Percentiles rank a stretch among this genome's conserved stretches.
Conservation (phyloP, 495 filamentous ascomycete genomes). For the Xylaria acuta region DNA sequence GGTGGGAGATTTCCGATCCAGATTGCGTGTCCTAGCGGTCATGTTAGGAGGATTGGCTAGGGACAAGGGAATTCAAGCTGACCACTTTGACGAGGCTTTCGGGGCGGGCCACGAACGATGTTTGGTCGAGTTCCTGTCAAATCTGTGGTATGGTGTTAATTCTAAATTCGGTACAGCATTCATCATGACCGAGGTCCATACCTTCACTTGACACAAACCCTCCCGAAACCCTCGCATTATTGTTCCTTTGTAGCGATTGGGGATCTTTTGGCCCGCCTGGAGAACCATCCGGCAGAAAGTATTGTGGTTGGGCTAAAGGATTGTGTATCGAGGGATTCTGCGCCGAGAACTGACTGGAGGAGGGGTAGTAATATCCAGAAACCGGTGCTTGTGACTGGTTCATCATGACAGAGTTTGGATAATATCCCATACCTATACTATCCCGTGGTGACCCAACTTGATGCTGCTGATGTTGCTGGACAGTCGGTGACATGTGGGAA, state of each 20-base stretch:
- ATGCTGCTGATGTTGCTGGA: slow-evolving; percentile 38
- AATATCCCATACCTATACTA: slow-evolving; percentile 45
- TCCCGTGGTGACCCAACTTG: slow-evolving; percentile 41
- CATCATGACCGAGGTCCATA: slow-evolving; percentile 1
- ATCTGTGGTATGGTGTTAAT: slow-evolving; percentile 36
- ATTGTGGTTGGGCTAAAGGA: slow-evolving; percentile 44
- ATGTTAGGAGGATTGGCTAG: slow-evolving; percentile 5
- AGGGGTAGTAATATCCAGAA: slow-evolving; percentile 50
- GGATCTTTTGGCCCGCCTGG: slow-evolving; percentile 24
- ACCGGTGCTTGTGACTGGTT: slow-evolving; percentile 42
- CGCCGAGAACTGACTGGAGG: slow-evolving; percentile 39
- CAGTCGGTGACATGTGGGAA: slow-evolving; percentile 38
- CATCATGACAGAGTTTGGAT: slow-evolving; percentile 45
- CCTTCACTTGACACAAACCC: slow-evolving; percentile 17
- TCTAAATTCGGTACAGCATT: slow-evolving; percentile 13
- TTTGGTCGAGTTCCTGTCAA: slow-evolving; percentile 44
- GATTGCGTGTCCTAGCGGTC: slow-evolving; percentile 75
- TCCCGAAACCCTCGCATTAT: slow-evolving; percentile 12
- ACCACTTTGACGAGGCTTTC: slow-evolving; percentile 84
- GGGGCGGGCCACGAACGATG: slow-evolving; percentile 82
- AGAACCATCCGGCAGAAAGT: slow-evolving; percentile 34
- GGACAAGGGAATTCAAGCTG: slow-evolving; percentile 29
- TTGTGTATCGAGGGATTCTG: slow-evolving; percentile 38
- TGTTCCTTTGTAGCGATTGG: slow-evolving; percentile 30
- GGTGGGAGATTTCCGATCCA: slow-evolving; percentile 97